Base-by-base conservation (phyloP, 768 basidiomycete species). In the Pisolithus tinctorius region DNA sequence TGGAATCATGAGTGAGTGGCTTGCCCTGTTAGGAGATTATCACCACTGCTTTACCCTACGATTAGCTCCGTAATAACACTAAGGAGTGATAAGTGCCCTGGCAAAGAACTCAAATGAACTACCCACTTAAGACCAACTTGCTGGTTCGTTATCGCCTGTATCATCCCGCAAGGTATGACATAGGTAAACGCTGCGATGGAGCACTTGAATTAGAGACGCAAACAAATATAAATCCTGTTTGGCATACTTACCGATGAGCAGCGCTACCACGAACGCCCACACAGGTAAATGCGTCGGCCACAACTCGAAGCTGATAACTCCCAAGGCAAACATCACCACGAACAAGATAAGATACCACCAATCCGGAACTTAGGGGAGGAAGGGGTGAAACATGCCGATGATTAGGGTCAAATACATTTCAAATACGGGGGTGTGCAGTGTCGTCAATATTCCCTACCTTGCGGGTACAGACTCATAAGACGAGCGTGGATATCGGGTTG, bases 401-500 rank as follows among this genome's bases (percentile, higher is more conserved):
- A 34, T 34, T 14, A 34, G 34, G 1, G 11, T 34, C 11, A 34
- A 34, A 31, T 31, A 10, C 30, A 20, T 13, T 14, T 34, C 34
- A 34, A 13, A 34, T 5, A 14, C 4, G 13, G 34, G 11, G 20
- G 20, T 20, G 11, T 34, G 11, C 34, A 34, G 13, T 4, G 34
- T 34, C 34, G 34, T 14, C 34, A 11, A 34, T 11, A 34, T 34
- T 34, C 11, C 11, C 11, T 55, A 69, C 67, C 65, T 55, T 63
- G 86, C 1, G 71, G 74, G 62, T 93, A 93, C 45, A 70, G 68
- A 11, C 77, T 72, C 91, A 93, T 93, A 36, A 93, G 73, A 11
- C 88, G 79, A 17, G 87, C 86, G 59, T 93, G 90, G 54, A 93
- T 80, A 69, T 93, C 90, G 0, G 86, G 85, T 60, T 88, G 85